Evolutionary conservation across 768 basidiomycete species (phyloP), one percentile per base, ranked within the genome.

Genomic region (Rhodotorula sphaerocarpa): DNA sequence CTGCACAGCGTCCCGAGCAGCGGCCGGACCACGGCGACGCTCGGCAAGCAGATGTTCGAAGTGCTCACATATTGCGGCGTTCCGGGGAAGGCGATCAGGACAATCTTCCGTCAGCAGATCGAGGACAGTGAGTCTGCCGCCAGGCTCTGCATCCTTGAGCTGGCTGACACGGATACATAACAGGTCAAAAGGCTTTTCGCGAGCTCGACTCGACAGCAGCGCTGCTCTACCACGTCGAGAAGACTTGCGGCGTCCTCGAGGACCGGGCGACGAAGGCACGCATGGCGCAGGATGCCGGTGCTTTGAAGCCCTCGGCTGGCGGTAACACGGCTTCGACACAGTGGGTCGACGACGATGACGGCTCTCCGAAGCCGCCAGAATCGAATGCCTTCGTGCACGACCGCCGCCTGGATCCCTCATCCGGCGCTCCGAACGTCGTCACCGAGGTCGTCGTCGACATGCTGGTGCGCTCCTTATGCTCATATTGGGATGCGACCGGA

Each of bases 11-110:
- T 59, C 4, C 65, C 65, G 15, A 16, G 7, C 28, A 33, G 36
- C 45, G 43, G 33, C 1, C 52, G 43, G 48, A 31, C 39, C 0
- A 42, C 27, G 0, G 30, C 59, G 1, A 66, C 59, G 33, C 34
- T 62, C 21, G 65, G 65, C n/a, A 66, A 66, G 57, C 65, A 66
- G 30, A 44, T 51, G 28, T 62, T 66, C 44, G 60, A 66, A 33
- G 51, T 52, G 25, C 65, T 66, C 23, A 10, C 60, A 20, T 60
- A 66, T 23, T 61, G 60, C 41, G 60, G 65, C 14, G 65, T 66
- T 3, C 56, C 57, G 12, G 23, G 31, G 11, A 14, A 25, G 14
- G 50, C 46, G 5, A 58, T 66, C 50, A 30, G 57, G 4, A n/a
- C 30, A 2, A 47, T 58, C 36, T 44, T 63, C 3, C 27, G 46